A percentile compares a stretch with the other conserved stretches of the same genome.
These are phyloP conservation scores for Fraxinus platypoda DNA, from an alignment of 305 asterid genomes.

Conservation along the genomic window DNA sequence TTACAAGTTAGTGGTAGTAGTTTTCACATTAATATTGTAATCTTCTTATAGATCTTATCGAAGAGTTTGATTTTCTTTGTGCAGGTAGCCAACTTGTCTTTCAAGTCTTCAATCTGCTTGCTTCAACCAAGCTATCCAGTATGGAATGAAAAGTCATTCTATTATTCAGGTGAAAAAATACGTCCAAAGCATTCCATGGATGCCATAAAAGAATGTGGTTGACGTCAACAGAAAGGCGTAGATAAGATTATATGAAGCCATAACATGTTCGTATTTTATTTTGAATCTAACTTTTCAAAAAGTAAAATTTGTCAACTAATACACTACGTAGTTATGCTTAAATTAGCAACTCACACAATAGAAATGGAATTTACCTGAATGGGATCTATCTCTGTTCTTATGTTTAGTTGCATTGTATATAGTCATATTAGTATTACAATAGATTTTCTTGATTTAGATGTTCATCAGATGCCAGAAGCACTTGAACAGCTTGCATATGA, in stretches of 20 bases:
- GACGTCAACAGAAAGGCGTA: neutral
- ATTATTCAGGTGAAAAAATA: constrained; percentile 17
- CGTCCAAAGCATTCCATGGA: neutral
- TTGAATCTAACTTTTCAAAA: neutral
- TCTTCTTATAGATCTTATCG: no score
- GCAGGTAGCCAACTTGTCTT: constrained; percentile 49
- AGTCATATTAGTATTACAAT: constrained; percentile 9
- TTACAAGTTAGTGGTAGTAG: constrained; percentile 17
- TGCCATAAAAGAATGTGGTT: neutral
- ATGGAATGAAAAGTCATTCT: constrained; percentile 22
- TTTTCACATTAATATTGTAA: no score
- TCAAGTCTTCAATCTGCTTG: constrained; percentile 79
- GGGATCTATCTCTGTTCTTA: constrained; percentile 30
- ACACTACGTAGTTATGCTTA: neutral
- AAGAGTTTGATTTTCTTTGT: no score
- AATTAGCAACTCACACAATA: constrained; percentile 5
- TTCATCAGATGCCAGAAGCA: constrained; percentile 69
- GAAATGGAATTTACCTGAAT: neutral
- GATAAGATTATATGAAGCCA: neutral
- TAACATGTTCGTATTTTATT: neutral
- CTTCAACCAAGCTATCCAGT: constrained; percentile 88
- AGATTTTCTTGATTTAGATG: constrained; percentile 51
- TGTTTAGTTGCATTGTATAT: constrained; percentile 13
- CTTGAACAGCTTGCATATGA: constrained; percentile 61
- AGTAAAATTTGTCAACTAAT: neutral